Conservation (phyloP, 441 rosid species). For the Eruca vesicaria region DNA sequence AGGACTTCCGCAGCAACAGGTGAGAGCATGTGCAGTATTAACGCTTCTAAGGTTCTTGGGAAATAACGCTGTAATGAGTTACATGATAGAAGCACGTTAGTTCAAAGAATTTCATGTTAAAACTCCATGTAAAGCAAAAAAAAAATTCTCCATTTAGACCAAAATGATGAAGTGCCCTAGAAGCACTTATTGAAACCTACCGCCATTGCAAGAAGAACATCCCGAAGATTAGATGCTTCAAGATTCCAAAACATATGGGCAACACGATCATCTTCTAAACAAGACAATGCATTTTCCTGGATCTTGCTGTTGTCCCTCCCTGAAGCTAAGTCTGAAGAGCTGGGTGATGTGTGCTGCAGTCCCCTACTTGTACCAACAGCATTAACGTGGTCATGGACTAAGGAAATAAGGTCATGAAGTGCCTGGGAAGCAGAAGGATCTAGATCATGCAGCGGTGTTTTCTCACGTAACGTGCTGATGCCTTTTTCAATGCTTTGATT, state of each 20-base stretch:
- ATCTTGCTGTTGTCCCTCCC: slow-evolving; percentile 35
- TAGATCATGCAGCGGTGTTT: slow-evolving; percentile 43
- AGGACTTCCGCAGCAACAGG: slow-evolving; percentile 88
- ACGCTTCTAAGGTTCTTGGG: slow-evolving; percentile 86
- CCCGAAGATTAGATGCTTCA: slow-evolving; percentile 50
- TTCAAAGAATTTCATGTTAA: background rate
- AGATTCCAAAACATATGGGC: slow-evolving; percentile 69
- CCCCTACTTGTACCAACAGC: slow-evolving; percentile 40
- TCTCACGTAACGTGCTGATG: slow-evolving; percentile 30
- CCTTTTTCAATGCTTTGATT: slow-evolving; percentile 34
- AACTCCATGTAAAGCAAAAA: slow-evolving; percentile 3
- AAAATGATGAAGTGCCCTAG: background rate
- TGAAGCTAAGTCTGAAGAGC: slow-evolving; percentile 30
- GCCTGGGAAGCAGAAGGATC: slow-evolving; percentile 55
- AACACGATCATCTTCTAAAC: slow-evolving; percentile 67
- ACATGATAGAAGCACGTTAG: background rate
- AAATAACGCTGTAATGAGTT: slow-evolving; percentile 61
- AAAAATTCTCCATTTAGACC: background rate
- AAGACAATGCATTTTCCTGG: slow-evolving; percentile 27
- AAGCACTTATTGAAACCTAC: slow-evolving; percentile 42
- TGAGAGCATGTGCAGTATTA: slow-evolving; percentile 77
- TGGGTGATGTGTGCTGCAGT: slow-evolving; percentile 35
- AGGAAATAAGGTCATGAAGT: slow-evolving; percentile 72
- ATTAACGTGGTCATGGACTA: slow-evolving; percentile 68
- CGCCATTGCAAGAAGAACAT: slow-evolving; percentile 67